phyloP scores from a whole-genome alignment of 2,329 filamentous ascomycete species.

The Colletotrichum sp. region DNA sequence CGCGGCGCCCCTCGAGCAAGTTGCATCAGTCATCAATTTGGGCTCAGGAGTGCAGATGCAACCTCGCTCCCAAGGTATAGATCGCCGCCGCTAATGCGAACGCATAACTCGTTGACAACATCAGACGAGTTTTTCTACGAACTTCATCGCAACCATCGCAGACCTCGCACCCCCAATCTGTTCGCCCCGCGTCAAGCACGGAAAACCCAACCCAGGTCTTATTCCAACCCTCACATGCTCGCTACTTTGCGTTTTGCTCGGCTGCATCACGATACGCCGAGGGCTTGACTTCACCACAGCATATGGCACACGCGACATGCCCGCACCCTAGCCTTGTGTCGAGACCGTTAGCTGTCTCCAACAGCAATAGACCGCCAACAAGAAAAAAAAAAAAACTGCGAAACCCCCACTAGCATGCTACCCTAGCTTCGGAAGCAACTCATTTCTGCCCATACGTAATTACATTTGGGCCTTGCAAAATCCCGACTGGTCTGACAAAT shows the following conservation, averaged over 20 bases:
- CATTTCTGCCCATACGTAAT: constrained; percentile 4
- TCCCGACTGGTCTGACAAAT: constrained; percentile 7
- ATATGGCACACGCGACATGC: background rate
- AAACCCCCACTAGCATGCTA: background rate
- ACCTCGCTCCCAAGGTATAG: background rate
- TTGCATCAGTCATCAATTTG: background rate
- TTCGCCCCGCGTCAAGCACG: background rate
- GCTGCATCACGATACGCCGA: background rate
- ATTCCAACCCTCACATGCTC: background rate
- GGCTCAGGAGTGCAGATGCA: background rate
- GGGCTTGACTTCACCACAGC: background rate
- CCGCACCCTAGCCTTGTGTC: background rate
- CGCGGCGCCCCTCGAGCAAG: background rate
- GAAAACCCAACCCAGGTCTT: background rate
- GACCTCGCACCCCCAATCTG: background rate
- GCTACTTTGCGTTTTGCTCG: background rate
- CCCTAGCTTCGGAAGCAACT: background rate
- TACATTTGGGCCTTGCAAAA: background rate
- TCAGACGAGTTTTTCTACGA: background rate
- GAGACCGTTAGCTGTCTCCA: background rate
- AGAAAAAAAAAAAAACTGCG: background rate
- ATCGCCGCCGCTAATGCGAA: constrained; percentile 10
- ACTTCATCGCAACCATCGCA: background rate
- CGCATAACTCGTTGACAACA: background rate
- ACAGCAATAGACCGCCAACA: background rate